phyloP scores from a whole-genome alignment of 1,139 yeast genomes.

The Diutina ranongensis region DNA sequence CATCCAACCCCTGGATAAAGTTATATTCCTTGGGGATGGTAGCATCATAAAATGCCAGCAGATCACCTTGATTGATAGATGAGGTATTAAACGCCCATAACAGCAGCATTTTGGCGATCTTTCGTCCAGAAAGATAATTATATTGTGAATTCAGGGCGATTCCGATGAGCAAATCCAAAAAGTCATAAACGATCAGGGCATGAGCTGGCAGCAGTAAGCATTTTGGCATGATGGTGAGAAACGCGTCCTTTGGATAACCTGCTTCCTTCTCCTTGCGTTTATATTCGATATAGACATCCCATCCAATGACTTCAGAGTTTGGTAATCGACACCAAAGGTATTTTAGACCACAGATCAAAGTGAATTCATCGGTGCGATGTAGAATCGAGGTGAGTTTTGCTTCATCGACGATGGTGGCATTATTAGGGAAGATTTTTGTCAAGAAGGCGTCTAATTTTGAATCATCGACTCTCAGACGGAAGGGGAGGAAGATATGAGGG shows the following conservation, averaged over 20 bases:
- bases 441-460: slow-evolving; percentile 41
- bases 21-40: slow-evolving; percentile 25
- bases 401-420: slow-evolving; percentile 31
- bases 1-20: slow-evolving; percentile 61
- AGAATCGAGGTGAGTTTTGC: slow-evolving; percentile 23
- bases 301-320: slow-evolving; percentile 69
- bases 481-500: slow-evolving; percentile 58
- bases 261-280: slow-evolving; percentile 53
- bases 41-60: slow-evolving; percentile 31
- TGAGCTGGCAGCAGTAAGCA: slow-evolving; percentile 77
- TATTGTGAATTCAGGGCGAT: slow-evolving; percentile 73
- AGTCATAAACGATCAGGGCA: slow-evolving; percentile 82
- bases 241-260: slow-evolving; percentile 59
- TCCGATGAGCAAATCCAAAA: slow-evolving; percentile 70
- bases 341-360: slow-evolving; percentile 62
- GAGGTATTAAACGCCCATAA: slow-evolving; percentile 71
- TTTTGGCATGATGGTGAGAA: slow-evolving; percentile 71
- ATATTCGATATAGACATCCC: slow-evolving; percentile 73
- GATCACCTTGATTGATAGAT: slow-evolving; percentile 12
- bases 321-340: slow-evolving; percentile 83
- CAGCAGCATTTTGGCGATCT: slow-evolving; percentile 72
- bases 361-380: slow-evolving; percentile 45
- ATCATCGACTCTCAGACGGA: slow-evolving; percentile 55
- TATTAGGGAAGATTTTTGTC: slow-evolving; percentile 35
- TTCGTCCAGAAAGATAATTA: slow-evolving; percentile 70